Conservation (phyloP, 495 filamentous ascomycete genomes). For the Jackrogersella multiformis region DNA sequence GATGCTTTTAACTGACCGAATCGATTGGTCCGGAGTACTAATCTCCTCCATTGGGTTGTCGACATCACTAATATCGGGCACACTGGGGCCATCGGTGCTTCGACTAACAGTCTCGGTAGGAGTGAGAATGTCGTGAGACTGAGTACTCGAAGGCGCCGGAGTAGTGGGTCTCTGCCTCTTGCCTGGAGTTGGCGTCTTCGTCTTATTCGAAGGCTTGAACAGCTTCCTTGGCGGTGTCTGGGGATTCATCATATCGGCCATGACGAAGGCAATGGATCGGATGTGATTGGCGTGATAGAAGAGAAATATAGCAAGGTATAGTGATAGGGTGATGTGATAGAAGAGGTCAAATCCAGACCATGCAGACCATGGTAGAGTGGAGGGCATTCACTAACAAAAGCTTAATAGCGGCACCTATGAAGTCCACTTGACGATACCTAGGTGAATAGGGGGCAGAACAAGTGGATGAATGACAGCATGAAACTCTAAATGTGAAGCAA, state of each 20-base stretch:
- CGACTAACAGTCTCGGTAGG: slow-evolving; percentile 40
- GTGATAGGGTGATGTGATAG: slow-evolving; percentile 23
- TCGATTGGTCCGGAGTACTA: neutral
- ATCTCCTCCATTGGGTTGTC: neutral
- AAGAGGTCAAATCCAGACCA: slow-evolving; percentile 32
- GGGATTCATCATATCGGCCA: slow-evolving; percentile 40
- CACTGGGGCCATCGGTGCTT: slow-evolving; percentile 26
- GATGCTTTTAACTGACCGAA: slow-evolving; percentile 7
- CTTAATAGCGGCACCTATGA: slow-evolving; percentile 14
- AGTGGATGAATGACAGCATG: slow-evolving; percentile 18
- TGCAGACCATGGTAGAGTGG: slow-evolving; percentile 6
- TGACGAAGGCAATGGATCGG: slow-evolving; percentile 13
- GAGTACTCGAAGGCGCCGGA: slow-evolving; percentile 24
- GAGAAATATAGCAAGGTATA: slow-evolving; percentile 37
- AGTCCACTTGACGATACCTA: neutral
- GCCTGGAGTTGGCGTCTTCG: slow-evolving; percentile 39
- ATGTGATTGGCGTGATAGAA: slow-evolving; percentile 31
- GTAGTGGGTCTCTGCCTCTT: slow-evolving; percentile 33
- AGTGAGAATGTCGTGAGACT: slow-evolving; percentile 37
- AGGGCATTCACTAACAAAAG: slow-evolving; percentile 30
- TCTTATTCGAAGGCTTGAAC: slow-evolving; percentile 46
- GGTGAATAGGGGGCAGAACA: neutral
- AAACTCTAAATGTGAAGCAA: slow-evolving; percentile 30
- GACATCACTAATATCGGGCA: slow-evolving; percentile 2
- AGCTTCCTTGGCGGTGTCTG: slow-evolving; percentile 45